Base-by-base conservation (phyloP, 345 rosid species). In the Hevea brasiliensis region DNA sequence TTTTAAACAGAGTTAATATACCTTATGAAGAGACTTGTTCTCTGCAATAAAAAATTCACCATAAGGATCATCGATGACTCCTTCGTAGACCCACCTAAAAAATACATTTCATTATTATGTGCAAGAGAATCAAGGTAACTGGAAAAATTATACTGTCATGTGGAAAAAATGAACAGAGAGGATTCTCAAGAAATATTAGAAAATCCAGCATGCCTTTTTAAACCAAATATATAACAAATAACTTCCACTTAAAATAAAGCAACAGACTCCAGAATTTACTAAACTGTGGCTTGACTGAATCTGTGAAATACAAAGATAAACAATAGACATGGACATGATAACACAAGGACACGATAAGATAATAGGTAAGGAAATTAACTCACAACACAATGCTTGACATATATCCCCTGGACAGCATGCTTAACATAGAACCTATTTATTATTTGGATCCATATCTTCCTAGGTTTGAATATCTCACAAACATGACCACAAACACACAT, bases 51-150 rank as follows among this genome's bases (percentile, higher is more conserved):
- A 95, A 85, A 95, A 92, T 77, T 92, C 99, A 57, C 98, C 96
- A 79, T 95, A 95, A 61, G 99, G 98, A 80, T 95, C 98, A 76
- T 95, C 94, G 45, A 95, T 92, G 70, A 87, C 89, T 76, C 99
- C 99, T 87, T 95, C 99, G 83, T 95, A 95, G 76, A 95, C 93
- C 99, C 99, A 95, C 91, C 99, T 95, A 72, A 64, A 70, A 58
- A 66, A n/a, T 69, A 68, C 62, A 72, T 72, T 80, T 66, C 40
- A 64, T 59, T 60, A 65, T 68, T 72, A 68, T 53, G 58, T n/a
- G n/a, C 23, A 40, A 77, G 68, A 76, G 75, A 70, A 44, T 72
- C 73, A 59, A 51, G 51, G 51, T 47, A 76, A 72, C 8, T 44
- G 73, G n/a, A 74, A 61, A 61, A 54, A 24, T 40, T n/a, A 53